These are phyloP conservation scores for Talaromyces liani DNA, from an alignment of 495 filamentous ascomycete genomes.

Conservation along the genomic window DNA sequence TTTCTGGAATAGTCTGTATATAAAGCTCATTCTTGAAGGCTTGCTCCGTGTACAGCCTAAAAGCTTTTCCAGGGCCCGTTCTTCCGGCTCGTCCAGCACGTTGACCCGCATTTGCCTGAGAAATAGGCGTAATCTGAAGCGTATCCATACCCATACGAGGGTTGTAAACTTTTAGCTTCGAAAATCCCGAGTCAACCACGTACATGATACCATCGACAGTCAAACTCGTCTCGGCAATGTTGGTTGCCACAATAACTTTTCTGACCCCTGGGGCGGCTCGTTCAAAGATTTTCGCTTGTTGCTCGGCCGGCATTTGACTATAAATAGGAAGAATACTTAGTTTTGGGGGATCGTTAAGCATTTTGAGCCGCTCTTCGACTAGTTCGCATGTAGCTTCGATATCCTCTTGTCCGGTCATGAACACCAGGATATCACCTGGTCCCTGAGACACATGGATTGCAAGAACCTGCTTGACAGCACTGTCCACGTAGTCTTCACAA, in stretches of 20 bases:
- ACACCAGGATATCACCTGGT: conserved; percentile 88
- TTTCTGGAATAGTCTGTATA: conserved; percentile 96
- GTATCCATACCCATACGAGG: conserved; percentile 99
- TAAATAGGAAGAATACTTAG: conserved; percentile 96
- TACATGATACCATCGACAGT: conserved; percentile 99
- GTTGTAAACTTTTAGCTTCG: conserved; percentile 98
- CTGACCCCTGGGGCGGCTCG: conserved; percentile 81
- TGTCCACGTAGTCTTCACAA: conserved; percentile 96
- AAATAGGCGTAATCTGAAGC: conserved; percentile 95
- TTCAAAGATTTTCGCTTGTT: conserved; percentile 97
- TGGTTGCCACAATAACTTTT: conserved; percentile 97
- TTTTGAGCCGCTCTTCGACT: conserved; percentile 77
- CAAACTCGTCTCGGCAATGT: conserved; percentile 96
- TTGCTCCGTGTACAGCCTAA: conserved; percentile 86
- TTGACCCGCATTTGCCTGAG: conserved; percentile 91
- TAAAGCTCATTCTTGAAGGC: conserved; percentile 97
- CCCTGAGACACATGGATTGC: conserved; percentile 96
- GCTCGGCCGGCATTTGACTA: conserved; percentile 97
- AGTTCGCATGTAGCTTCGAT: conserved; percentile 96
- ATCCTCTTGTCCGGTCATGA: conserved; percentile 99
- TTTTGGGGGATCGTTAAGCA: conserved; percentile 90
- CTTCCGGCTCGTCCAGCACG: conserved; percentile 89
- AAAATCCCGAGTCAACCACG: conserved; percentile 93
- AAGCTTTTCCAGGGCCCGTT: conserved; percentile 94
- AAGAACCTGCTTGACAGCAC: conserved; percentile 91